Evolutionary conservation across 2,329 filamentous ascomycete genomes (phyloP).

Genomic region (Pezicula neosporulosa): DNA sequence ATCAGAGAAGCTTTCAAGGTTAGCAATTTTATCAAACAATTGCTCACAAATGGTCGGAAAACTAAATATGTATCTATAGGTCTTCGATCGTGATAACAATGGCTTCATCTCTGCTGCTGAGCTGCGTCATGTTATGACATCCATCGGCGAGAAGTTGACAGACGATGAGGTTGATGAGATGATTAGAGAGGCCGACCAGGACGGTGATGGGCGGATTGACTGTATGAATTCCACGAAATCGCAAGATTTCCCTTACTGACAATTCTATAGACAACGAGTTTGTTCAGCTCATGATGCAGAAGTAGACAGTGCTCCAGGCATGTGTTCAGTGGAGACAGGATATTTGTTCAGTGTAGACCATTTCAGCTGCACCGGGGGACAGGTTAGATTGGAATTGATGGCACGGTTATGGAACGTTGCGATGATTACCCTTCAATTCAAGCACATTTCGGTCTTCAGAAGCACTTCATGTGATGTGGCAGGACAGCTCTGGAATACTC

Average conservation of each 20-base stretch:
- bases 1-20: conserved; percentile 89
- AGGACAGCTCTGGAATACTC: neutral
- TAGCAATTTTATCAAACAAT: conserved; percentile 7
- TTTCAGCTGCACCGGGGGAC: neutral
- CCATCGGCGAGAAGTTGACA: conserved; percentile 86
- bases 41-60: neutral
- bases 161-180: conserved; percentile 91
- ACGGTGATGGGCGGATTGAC: conserved; percentile 84
- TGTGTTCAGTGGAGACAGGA: neutral
- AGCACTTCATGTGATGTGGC: neutral
- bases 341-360: neutral
- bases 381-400: conserved; percentile 9
- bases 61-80: conserved; percentile 36
- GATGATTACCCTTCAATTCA: conserved; percentile 20
- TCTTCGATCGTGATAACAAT: conserved; percentile 88
- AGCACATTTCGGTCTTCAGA: neutral
- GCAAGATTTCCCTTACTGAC: conserved; percentile 21
- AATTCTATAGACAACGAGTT: conserved; percentile 74
- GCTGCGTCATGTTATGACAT: conserved; percentile 88
- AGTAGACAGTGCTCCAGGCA: conserved; percentile 46
- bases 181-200: conserved; percentile 88
- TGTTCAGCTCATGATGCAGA: conserved; percentile 95
- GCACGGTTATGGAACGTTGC: conserved; percentile 14
- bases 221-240: conserved; percentile 51
- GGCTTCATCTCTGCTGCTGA: conserved; percentile 88